Conservation (phyloP, 2,329 filamentous ascomycete genomes). For the Xylariaceae sp. region DNA sequence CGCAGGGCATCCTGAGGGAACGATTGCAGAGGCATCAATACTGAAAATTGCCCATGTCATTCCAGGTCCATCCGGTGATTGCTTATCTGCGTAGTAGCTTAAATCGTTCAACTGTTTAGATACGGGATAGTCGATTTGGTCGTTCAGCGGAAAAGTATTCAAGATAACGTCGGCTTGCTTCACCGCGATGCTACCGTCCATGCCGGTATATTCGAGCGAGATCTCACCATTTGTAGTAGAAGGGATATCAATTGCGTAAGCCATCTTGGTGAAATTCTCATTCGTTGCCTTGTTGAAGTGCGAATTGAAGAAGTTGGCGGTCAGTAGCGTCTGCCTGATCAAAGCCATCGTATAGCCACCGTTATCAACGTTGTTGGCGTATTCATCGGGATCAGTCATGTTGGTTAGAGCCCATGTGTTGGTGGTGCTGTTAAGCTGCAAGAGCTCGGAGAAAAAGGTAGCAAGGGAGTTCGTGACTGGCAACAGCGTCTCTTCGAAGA, state of each 20-base stretch:
- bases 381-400: not conserved
- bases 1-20: not conserved
- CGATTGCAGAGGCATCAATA: not conserved
- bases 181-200: not conserved
- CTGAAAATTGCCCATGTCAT: not conserved
- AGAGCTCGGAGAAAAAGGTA: not conserved
- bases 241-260: not conserved
- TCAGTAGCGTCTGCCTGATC: not conserved
- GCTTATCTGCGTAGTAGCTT: not conserved
- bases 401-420: not conserved
- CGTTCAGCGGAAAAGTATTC: not conserved
- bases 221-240: not conserved
- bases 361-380: not conserved
- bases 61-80: not conserved
- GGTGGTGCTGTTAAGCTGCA: not conserved
- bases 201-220: not conserved
- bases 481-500: not conserved
- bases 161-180: not conserved
- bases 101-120: not conserved
- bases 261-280: not conserved
- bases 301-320: not conserved
- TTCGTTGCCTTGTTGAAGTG: not conserved
- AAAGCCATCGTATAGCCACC: not conserved
- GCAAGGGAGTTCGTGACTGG: not conserved
- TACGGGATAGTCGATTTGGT: not conserved